phyloP scores from a whole-genome alignment of 352 stramenopile genomes.

The Globisporangium uncinulatum region DNA sequence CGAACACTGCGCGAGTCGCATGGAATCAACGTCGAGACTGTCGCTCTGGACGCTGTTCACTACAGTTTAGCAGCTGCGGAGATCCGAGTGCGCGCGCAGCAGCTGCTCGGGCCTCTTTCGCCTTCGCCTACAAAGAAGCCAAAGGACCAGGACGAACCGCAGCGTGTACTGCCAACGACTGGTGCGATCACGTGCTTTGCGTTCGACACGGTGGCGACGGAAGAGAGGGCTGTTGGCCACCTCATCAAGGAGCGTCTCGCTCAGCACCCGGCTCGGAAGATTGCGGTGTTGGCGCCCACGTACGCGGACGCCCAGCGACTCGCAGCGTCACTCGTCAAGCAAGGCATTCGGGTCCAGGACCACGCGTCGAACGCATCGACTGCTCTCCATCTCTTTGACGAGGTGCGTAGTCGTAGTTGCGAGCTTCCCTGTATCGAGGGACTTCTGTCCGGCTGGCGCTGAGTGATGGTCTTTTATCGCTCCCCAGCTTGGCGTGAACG shows the following conservation, averaged over 20 bases:
- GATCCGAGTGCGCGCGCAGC: slow-evolving; percentile 7
- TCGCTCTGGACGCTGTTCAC: not conserved
- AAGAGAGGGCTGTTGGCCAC: slow-evolving; percentile 15
- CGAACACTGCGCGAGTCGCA: slow-evolving; percentile 15
- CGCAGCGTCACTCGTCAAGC: slow-evolving; percentile 23
- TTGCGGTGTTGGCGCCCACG: slow-evolving; percentile 33
- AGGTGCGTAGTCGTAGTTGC: slow-evolving; percentile 9
- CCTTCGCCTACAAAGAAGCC: not conserved
- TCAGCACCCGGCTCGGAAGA: slow-evolving; percentile 5
- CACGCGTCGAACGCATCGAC: not conserved
- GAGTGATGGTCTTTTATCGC: not conserved
- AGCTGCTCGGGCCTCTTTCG: not conserved
- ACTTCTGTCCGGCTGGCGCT: too few species aligned
- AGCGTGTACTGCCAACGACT: not conserved
- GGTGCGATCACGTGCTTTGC: slow-evolving; percentile 9
- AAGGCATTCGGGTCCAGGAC: slow-evolving; percentile 24
- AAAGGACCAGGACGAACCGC: not conserved
- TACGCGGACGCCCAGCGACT: slow-evolving; percentile 33
- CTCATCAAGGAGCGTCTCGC: slow-evolving; percentile 9
- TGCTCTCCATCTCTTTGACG: slow-evolving; percentile 19
- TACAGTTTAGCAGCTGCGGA: not conserved
- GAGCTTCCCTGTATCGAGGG: not conserved
- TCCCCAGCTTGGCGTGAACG: slow-evolving; percentile 43
- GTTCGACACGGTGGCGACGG: slow-evolving; percentile 16
- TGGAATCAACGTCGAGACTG: not conserved